Base-by-base conservation (phyloP, 2,329 filamentous ascomycete species). In the Fusarium musae region DNA sequence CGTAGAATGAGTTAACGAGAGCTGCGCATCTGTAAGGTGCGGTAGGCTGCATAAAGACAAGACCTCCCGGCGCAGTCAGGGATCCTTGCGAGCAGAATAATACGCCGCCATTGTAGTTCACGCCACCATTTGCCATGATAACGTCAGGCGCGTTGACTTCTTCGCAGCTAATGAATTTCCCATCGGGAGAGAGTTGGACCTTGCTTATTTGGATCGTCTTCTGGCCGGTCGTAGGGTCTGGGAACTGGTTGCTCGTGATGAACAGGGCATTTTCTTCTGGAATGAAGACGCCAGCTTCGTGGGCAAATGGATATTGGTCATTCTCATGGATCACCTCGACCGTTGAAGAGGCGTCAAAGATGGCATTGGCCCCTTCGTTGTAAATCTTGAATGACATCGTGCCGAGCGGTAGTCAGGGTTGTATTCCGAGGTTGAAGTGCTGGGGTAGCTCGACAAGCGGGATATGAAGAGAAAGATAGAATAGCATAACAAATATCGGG, bases 101-200 rank as follows among this genome's bases (percentile, higher is more conserved):
- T 9, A 85, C 61, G 15, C 81, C 78, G 13, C 80, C 79, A 3
- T 79, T 72, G 77, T 85, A 85, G 63, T 87, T 87, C 42, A 86
- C 82, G 11, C 84, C 86, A 26, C 86, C 86, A 54, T 88, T 88
- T 11, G 82, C 83, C 84, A 87, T 86, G 5, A 78, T 77, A 1
- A 86, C 78, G 5, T 77, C 74, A 1, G 76, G 78, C 1, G 75
- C 68, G 9, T 76, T 23, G 17, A 85, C 78, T 46, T 84, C 79
- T 49, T 84, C 81, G 10, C 79, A 79, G 9, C 62, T 71, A 5
- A 74, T 59, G 5, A 60, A 57, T 4, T 70, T 44, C 5, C 59
- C 62, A 15, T 75, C 68, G 1, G 36, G 50, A 2, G 70, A 66
- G 0, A 83, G 63, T 4, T 63, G 54, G 10, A 82, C 63, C 37